Base-by-base conservation (phyloP, 2,329 filamentous ascomycete genomes). In the Talaromyces sp. region DNA sequence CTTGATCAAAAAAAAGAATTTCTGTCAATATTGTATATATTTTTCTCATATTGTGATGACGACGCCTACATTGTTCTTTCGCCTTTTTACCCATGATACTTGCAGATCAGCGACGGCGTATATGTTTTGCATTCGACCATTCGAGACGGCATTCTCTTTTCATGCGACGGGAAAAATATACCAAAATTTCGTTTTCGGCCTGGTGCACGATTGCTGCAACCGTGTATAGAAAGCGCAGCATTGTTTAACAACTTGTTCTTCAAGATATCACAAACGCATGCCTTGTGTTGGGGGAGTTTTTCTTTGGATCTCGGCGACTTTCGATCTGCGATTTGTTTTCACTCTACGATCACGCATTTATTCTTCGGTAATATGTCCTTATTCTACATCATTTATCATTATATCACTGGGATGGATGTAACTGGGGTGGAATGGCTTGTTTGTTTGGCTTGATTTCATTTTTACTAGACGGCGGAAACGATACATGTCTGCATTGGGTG, bases 401-500 rank as follows among this genome's bases (percentile, higher is more conserved):
- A 31, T 54, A 63, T 63, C 62, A 56, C 63, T 63, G 61, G 53
- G 39, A 41, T 57, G 64, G 59, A 64, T 67, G 57, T 62, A 66
- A 65, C 65, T 65, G 60, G 70, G 70, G 65, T 64, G 69, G 70
- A 68, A 67, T 65, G 68, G 63, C 64, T 67, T 66, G 69, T 68
- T 68, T 65, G 61, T 25, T 57, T 67, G 19, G 36, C 57, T 54
- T 50, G 28, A 31, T 45, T 48, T 31, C n/a, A 50, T 41, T 37
- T 39, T 53, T 55, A 69, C 66, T 74, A 74, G 72, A 70, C 73
- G 72, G 71, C 70, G 72, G 72, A 72, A 73, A 74, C 70, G 72
- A 74, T 73, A 74, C 69, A 74, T 71, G 72, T 74, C 69, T 74
- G 72, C 72, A 74, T 74, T 73, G 70, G 71, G 68, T 67, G 63